Base-by-base conservation (phyloP, 2,329 filamentous ascomycete species). In the Fonsecaea monophora region DNA sequence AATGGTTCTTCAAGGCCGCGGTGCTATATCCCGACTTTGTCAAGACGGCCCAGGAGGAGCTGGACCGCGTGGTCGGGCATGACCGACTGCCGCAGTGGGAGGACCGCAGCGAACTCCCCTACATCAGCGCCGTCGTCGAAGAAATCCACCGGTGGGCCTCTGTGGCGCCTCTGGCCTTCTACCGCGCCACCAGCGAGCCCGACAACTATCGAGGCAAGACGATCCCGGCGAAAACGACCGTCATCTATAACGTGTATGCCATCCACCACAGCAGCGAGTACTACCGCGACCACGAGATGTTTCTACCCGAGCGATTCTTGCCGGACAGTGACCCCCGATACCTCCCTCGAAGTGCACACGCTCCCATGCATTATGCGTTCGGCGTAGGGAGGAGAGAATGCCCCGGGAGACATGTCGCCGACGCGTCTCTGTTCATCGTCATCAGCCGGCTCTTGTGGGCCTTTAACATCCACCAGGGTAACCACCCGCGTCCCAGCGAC, bases 381-480 rank as follows among this genome's bases (percentile, higher is more conserved):
- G 86, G 83, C 0, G 87, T 85, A 71, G 86, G 86, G 0, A 77
- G 85, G 10, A 68, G 76, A 15, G 70, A 77, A 62, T 77, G 75
- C 59, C 74, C 75, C 1, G 75, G 76, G 2, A 64, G 56, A 12
- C 70, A 74, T 66, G 74, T 80, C 32, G 77, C 76, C 1, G 68
- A 69, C 1, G 75, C 76, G 21, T 75, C 74, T 74, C 62, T 82
- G 75, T 72, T 86, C 71, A 84, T 87, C 66, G 85, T 85, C n/a
- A 85, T 87, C 65, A 82, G 83, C 1, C 77, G 85, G 35, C 84
- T 87, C 81, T 83, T 87, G 64, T 79, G 85, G 60, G 73, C 64
- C 2, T 77, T 71, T 53, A 57, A 75, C 25, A 65, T 68, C 37
- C 32, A 35, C 34, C 38, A 21, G 59, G 57, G 57, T 3, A 15